phyloP scores from a whole-genome alignment of 495 filamentous ascomycete genomes.

The Aspergillus nanangensis region DNA sequence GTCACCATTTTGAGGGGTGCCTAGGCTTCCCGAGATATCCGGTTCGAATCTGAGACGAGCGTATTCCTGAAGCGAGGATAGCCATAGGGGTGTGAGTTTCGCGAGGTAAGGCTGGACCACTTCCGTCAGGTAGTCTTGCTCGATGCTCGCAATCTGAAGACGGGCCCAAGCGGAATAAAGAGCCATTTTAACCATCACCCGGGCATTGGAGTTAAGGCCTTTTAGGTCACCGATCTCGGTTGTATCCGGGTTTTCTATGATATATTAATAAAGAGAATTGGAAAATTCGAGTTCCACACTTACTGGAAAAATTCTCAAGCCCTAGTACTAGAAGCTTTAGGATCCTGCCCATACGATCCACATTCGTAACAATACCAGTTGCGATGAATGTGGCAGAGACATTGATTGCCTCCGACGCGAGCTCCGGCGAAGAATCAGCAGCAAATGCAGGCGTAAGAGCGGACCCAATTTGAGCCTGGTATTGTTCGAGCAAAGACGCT shows the following conservation, averaged over 20 bases:
- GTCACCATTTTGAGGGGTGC: conserved; percentile 66
- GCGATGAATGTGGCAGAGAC: conserved; percentile 97
- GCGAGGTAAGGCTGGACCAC: conserved; percentile 89
- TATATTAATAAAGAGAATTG: conserved; percentile 8
- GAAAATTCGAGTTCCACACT: conserved; percentile 3
- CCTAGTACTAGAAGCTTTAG: conserved; percentile 88
- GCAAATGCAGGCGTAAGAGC: conserved; percentile 96
- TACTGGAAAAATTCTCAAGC: conserved; percentile 84
- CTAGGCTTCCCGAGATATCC: conserved; percentile 85
- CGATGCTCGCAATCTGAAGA: conserved; percentile 90
- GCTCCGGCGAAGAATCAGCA: conserved; percentile 88
- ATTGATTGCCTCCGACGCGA: conserved; percentile 92
- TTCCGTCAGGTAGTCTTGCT: conserved; percentile 83
- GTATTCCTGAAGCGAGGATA: conserved; percentile 89
- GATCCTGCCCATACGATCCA: conserved; percentile 97
- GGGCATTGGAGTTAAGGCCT: conserved; percentile 90
- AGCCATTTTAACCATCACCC: conserved; percentile 97
- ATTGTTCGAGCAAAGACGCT: conserved; percentile 91
- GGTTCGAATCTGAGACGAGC: conserved; percentile 92
- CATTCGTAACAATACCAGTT: conserved; percentile 93
- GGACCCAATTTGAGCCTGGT: conserved; percentile 96
- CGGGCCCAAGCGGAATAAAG: conserved; percentile 99
- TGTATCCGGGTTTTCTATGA: conserved; percentile 61
- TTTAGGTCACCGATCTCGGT: conserved; percentile 90
- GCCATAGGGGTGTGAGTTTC: conserved; percentile 86